Base-by-base conservation (phyloP, 148 eudicot species). In the Persicaria maculosa region DNA sequence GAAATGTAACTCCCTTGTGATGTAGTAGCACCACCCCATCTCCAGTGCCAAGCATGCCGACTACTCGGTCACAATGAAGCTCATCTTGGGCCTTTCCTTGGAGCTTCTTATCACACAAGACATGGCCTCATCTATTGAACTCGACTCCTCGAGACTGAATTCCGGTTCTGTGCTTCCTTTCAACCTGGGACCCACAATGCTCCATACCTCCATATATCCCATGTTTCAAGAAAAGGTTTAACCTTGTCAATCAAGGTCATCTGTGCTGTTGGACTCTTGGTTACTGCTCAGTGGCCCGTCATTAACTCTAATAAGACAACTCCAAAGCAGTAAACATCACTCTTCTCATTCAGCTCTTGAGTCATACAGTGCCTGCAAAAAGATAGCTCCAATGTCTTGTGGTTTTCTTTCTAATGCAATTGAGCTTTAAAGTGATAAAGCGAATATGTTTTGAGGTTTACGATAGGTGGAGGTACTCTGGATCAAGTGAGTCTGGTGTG, bases 21-120 rank as follows among this genome's bases (percentile, higher is more conserved):
- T 20, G 2, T 31, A 1, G 40, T 31, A 1, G 36, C 52, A 50
- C 25, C 68, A 20, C 43, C 43, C 64, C 73, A 54, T 47, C 77
- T 77, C 77, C 78, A 79, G 77, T n/a, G 58, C 76, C 31, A 80
- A 72, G 59, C 80, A 79, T 5, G 74, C 80, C 68, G 77, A 77
- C 11, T 80, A 75, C 68, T 77, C 79, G 10, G 74, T 68, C 20
- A 80, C 82, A 14, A 79, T 64, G 44, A 36, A 71, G 72, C 79
- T 69, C 86, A 83, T 83, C 16, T 77, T 64, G 47, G 81, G 81
- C 73, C 86, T 80, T 11, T 75, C 77, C 17, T 20, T 11, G 3
- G 68, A 48, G n/a, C 64, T 72, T 46, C 72, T 17, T 12, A 16
- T 53, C 50, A 83, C 77, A 55, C 86, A 83, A 64, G 73, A 17